Evolutionary conservation across 2,329 filamentous ascomycete genomes (phyloP).

Genomic region (Diaporthe sp.): DNA sequence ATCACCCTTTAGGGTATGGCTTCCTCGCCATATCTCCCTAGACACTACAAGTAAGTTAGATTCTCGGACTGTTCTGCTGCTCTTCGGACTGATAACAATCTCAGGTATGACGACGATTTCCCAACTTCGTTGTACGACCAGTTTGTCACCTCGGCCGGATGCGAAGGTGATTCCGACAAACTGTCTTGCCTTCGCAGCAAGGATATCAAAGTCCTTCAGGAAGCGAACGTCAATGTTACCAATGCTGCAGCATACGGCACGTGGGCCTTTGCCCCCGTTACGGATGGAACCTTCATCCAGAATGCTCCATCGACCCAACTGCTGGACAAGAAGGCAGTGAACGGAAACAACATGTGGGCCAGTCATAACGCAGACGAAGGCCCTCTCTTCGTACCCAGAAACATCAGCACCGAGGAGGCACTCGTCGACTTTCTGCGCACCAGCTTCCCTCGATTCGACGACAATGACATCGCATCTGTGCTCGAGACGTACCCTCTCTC

Average conservation of each 20-base stretch:
- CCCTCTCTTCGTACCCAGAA: background rate
- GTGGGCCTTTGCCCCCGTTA: background rate
- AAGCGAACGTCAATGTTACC: slow-evolving; percentile 2
- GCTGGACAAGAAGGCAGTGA: background rate
- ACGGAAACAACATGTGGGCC: slow-evolving; percentile 12
- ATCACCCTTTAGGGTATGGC: background rate
- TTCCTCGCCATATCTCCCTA: slow-evolving; percentile 4
- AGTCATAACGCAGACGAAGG: slow-evolving; percentile 9
- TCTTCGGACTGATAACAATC: background rate
- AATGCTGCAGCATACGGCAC: slow-evolving; percentile 9
- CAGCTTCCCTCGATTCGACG: background rate
- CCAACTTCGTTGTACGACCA: slow-evolving; percentile 6
- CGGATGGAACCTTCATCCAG: slow-evolving; percentile 9
- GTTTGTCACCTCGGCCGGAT: background rate
- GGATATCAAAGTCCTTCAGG: slow-evolving; percentile 7
- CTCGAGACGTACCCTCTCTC: slow-evolving; percentile 19
- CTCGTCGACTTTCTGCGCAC: background rate
- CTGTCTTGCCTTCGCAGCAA: slow-evolving; percentile 1
- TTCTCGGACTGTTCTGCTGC: background rate
- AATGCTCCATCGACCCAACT: background rate
- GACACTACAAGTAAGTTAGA: background rate
- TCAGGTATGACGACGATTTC: background rate
- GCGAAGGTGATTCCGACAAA: background rate
- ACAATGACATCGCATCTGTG: background rate
- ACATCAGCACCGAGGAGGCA: slow-evolving; percentile 10